phyloP scores from a whole-genome alignment of 768 basidiomycete species.

The Lactarius trivialis region DNA sequence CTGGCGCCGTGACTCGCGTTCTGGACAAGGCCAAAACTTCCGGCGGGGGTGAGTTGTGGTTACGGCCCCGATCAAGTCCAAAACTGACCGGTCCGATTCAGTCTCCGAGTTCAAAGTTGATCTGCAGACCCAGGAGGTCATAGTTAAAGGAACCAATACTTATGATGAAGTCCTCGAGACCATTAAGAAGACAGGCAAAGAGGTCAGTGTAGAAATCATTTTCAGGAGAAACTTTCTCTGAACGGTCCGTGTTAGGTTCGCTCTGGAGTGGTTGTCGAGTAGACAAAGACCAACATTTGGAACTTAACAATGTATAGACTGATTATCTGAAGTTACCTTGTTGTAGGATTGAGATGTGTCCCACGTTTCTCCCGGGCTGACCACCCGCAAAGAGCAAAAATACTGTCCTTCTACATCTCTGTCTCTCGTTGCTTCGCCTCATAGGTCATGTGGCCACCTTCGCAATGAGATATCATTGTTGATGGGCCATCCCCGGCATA shows the following conservation, averaged over 20 bases:
- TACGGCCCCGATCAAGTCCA: neutral
- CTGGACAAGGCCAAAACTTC: slow-evolving; percentile 43
- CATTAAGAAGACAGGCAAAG: slow-evolving; percentile 90
- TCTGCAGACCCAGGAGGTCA: slow-evolving; percentile 66
- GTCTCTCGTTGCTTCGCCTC: neutral
- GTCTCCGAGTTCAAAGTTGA: slow-evolving; percentile 55
- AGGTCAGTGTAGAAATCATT: slow-evolving; percentile 42
- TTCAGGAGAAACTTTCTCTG: neutral
- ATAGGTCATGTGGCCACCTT: neutral
- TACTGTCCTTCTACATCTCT: no score
- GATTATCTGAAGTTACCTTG: slow-evolving; percentile 4
- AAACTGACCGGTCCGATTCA: slow-evolving; percentile 24
- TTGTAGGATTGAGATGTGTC: neutral
- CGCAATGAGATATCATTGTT: neutral
- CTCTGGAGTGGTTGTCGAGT: slow-evolving; percentile 11
- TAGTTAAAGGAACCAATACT: slow-evolving; percentile 51
- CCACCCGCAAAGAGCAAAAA: neutral
- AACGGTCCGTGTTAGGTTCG: slow-evolving; percentile 5
- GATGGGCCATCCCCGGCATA: neutral
- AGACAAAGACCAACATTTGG: neutral
- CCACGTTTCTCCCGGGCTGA: neutral
- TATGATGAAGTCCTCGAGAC: slow-evolving; percentile 63
- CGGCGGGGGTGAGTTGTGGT: neutral
- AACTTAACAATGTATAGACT: neutral
- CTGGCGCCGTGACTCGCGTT: slow-evolving; percentile 71